phyloP scores from a whole-genome alignment of 768 basidiomycete genomes.

The Boletus huronensis region DNA sequence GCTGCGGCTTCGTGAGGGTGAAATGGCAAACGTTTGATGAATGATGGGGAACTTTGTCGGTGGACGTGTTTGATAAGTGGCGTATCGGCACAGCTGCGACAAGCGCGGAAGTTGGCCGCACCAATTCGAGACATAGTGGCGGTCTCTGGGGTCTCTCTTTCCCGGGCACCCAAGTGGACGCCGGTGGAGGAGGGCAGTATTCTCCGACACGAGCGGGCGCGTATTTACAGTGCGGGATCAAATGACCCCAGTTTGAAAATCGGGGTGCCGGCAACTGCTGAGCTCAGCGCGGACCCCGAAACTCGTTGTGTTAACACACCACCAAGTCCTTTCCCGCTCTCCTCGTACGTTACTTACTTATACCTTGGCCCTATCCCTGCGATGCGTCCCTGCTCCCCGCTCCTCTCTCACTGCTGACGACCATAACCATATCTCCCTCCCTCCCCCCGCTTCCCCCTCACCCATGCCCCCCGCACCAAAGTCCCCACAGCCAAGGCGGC shows the following conservation, averaged over 20 bases:
- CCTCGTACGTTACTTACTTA: constrained; percentile 33
- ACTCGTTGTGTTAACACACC: neutral
- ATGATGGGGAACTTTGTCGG: constrained; percentile 21
- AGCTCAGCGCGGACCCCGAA: constrained; percentile 20
- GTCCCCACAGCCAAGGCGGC: constrained; percentile 37
- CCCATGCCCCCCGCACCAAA: constrained; percentile 40
- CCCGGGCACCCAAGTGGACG: constrained; percentile 5
- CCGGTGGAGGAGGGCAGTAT: neutral
- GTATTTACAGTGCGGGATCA: constrained; percentile 17
- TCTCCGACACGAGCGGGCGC: constrained; percentile 18
- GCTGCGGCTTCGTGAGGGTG: neutral
- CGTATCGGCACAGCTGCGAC: constrained; percentile 27
- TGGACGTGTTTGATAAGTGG: constrained; percentile 29
- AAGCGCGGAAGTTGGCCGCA: constrained; percentile 29
- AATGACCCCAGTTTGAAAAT: constrained; percentile 19
- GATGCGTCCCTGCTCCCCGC: constrained; percentile 16
- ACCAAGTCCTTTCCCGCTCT: constrained; percentile 1
- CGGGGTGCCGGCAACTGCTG: constrained; percentile 15
- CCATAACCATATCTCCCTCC: neutral
- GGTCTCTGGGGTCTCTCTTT: constrained; percentile 10
- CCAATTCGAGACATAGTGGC: constrained; percentile 27
- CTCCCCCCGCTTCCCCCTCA: neutral
- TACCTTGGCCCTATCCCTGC: constrained; percentile 27
- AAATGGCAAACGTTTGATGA: constrained; percentile 5
- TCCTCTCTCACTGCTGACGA: constrained; percentile 3